phyloP scores from a whole-genome alignment of 75 land plant species.

The Picea glauca region DNA sequence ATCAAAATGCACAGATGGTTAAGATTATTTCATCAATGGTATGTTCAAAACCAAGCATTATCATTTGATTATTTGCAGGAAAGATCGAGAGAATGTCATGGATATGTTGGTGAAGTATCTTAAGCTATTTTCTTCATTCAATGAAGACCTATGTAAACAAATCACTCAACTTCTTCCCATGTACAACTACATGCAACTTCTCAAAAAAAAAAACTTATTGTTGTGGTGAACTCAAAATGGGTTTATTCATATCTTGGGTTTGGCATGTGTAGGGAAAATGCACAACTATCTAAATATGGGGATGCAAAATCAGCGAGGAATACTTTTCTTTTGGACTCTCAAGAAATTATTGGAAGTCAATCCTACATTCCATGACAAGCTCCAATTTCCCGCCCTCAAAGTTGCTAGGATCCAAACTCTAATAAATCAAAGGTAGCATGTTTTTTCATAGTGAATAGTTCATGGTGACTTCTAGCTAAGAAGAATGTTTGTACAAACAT shows the following conservation, averaged over 20 bases:
- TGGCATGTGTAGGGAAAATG: constrained; percentile 47
- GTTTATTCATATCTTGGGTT: background rate
- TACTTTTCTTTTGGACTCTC: constrained; percentile 60
- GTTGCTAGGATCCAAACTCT: constrained; percentile 59
- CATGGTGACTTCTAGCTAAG: no score
- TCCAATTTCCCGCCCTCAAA: constrained; percentile 50
- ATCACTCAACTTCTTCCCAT: constrained; percentile 39
- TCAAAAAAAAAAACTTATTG: no score
- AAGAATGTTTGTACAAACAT: no score
- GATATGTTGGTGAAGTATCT: constrained; percentile 42
- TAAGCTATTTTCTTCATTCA: constrained; percentile 39
- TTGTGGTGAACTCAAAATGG: no score
- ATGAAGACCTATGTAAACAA: constrained; percentile 44
- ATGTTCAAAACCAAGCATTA: background rate
- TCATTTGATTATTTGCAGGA: constrained; percentile 10
- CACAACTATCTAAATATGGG: constrained; percentile 67
- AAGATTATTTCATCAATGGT: no score
- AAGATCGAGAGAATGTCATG: constrained; percentile 36
- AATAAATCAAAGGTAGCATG: constrained; percentile 64
- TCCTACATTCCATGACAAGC: constrained; percentile 73
- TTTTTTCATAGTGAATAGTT: no score
- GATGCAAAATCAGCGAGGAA: constrained; percentile 74
- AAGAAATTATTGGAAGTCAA: constrained; percentile 77
- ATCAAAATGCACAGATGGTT: no score
- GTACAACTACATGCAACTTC: constrained; percentile 31